phyloP scores from a whole-genome alignment of 2,329 filamentous ascomycete species.

The Fusarium abutilonis region DNA sequence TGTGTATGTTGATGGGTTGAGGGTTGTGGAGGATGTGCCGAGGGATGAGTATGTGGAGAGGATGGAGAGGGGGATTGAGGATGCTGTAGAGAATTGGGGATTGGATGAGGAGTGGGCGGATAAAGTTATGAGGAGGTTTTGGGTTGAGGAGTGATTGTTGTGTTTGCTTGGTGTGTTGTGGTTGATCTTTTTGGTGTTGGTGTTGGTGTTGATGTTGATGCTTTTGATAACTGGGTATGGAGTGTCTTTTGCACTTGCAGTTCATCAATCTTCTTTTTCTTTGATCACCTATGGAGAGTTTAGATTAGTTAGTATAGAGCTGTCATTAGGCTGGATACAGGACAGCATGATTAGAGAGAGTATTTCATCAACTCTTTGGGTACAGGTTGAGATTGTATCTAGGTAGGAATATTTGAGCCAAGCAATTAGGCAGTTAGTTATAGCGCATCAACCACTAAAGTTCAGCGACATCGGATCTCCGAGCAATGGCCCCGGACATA shows the following conservation, averaged over 20 bases:
- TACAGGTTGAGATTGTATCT: not conserved
- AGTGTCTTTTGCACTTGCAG: not conserved
- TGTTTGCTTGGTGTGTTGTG: not conserved
- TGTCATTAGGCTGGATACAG: not conserved
- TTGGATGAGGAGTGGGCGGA: conserved; percentile 66
- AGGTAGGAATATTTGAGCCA: too few relatives aligned
- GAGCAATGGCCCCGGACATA: not conserved
- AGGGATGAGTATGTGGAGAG: conserved; percentile 67
- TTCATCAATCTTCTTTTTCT: not conserved
- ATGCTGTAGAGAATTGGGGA: conserved; percentile 64
- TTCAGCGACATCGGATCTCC: conserved; percentile 20
- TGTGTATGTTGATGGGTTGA: conserved; percentile 67
- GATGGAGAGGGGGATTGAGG: conserved; percentile 71
- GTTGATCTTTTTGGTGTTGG: not conserved
- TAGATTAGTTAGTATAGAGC: not conserved
- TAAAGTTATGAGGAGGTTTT: conserved; percentile 61
- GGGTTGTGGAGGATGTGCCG: conserved; percentile 54
- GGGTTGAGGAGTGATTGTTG: conserved; percentile 29
- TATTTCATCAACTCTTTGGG: not conserved
- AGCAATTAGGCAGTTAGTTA: not conserved
- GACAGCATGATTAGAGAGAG: not conserved
- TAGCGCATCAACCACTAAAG: conserved; percentile 18
- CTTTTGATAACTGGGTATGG: not conserved
- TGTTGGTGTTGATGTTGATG: not conserved
- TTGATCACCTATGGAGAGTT: not conserved